Evolutionary conservation across 164 flowering plant genomes (phyloP), one percentile per base, ranked within the genome.

Genomic region (Sedum album): DNA sequence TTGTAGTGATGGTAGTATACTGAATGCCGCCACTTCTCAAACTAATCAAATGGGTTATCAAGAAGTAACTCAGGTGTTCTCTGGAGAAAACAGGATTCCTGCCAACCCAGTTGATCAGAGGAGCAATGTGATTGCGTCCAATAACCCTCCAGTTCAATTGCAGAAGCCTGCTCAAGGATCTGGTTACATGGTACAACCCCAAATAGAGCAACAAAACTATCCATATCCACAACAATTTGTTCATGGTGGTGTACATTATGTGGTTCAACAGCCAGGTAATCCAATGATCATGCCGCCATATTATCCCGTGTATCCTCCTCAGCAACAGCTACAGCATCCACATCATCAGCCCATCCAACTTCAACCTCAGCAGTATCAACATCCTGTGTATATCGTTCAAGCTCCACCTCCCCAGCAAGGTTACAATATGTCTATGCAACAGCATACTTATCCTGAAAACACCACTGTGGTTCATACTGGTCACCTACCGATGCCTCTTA

Each of bases 351-450:
- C 49, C 5, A 53, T 31, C 8, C 85, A 80, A 66, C 41, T 79
- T 13, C 87, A 86, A 39, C 93, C 80, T 60, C 57, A 51, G 26
- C 57, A 51, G 57, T 90, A 80, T 60, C 93, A 82, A 33, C 81
- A 80, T 30, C 89, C 83, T 0, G 72, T 86, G 41, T 93, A 87
- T 76, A 84, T 73, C 68, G 64, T 90, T 31, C 88, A 82, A 0
- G 73, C 85, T 20, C 75, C 88, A 53, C 93, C 78, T 36, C 69
- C 84, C 31, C 94, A 82, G 67, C 94, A 82, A 71, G 79, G 82
- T 63, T 89, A 89, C 68, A 82, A 73, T 70, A 1, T 84, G 61
- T 71, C 88, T 17, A 70, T 75, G 60, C 61, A 55, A 26, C 31
- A 55, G 18, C 69, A 83, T 23, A 82, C 71, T 76, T 71, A 74